phyloP scores from a whole-genome alignment of 805 yeast genomes.

The Metschnikowia gelsemii region DNA sequence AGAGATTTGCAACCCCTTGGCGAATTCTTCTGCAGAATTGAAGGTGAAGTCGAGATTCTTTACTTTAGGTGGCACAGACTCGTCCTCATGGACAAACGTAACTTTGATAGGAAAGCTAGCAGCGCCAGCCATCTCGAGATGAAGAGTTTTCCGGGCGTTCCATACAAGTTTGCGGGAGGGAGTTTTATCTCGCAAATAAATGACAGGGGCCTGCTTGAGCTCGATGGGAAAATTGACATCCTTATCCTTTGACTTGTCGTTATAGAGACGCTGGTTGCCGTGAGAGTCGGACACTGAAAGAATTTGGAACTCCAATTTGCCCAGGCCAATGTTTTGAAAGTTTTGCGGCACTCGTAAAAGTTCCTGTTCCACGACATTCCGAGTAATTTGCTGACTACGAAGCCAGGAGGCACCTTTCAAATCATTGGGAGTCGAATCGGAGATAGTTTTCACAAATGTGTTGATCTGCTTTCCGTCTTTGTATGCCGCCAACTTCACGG shows the following conservation, averaged over 20 bases:
- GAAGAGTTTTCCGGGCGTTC: conserved; percentile 32
- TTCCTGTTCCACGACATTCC: conserved; percentile 39
- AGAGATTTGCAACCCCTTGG: conserved; percentile 37
- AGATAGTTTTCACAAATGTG: conserved; percentile 26
- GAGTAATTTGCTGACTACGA: conserved; percentile 22
- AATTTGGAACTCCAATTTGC: conserved; percentile 35
- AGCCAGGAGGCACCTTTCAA: conserved; percentile 32
- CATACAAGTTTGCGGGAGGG: conserved; percentile 25
- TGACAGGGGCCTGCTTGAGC: conserved; percentile 26
- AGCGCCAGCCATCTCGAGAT: conserved; percentile 18
- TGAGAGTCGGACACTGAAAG: conserved; percentile 32
- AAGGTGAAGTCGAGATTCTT: conserved; percentile 27
- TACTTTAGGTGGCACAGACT: conserved; percentile 25
- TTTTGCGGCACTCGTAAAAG: conserved; percentile 29
- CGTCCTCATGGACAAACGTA: conserved; percentile 33
- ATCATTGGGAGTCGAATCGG: conserved; percentile 23
- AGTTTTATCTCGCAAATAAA: conserved; percentile 25
- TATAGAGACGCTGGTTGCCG: conserved; percentile 35
- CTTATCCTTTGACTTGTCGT: conserved; percentile 36
- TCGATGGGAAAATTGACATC: conserved; percentile 35
- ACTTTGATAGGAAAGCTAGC: conserved; percentile 32
- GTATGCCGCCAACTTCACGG: conserved; percentile 26
- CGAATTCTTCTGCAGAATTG: conserved; percentile 26
- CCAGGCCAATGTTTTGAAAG: conserved; percentile 22
- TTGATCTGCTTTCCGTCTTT: conserved; percentile 27